Percentiles rank a stretch among this genome's conserved stretches.
phyloP scores from a whole-genome alignment of 75 land plant species.

The Isoetes taiwanensis region DNA sequence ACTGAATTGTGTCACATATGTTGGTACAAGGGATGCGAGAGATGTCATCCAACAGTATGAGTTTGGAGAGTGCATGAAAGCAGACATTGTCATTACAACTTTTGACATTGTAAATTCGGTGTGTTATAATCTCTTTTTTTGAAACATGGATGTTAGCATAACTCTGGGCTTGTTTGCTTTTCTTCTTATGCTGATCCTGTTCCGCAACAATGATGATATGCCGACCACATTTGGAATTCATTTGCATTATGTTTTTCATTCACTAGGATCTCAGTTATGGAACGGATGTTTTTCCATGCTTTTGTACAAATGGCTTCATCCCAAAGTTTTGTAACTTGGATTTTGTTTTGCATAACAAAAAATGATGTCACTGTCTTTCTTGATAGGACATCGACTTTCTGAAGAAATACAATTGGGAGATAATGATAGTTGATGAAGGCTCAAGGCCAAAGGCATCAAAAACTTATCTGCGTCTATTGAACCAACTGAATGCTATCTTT shows the following conservation, averaged over 20 bases:
- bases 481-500: slow-evolving; percentile 20
- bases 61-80: slow-evolving; percentile 37
- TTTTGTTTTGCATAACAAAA: too few relatives aligned
- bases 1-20: slow-evolving; percentile 42
- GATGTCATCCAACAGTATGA: slow-evolving; percentile 37
- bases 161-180: too few relatives aligned
- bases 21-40: slow-evolving; percentile 37
- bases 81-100: slow-evolving; percentile 47
- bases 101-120: slow-evolving; percentile 43
- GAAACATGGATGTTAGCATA: too few relatives aligned
- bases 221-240: too few relatives aligned
- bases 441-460: slow-evolving; percentile 23
- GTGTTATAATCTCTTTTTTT: too few relatives aligned
- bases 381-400: slow-evolving; percentile 45
- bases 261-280: too few relatives aligned
- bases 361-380: too few relatives aligned
- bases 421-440: slow-evolving; percentile 51
- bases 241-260: too few relatives aligned
- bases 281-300: too few relatives aligned
- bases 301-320: neutral
- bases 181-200: too few relatives aligned
- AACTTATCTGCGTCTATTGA: slow-evolving; percentile 26
- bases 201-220: too few relatives aligned
- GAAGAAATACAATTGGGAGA: slow-evolving; percentile 44
- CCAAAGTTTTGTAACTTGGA: too few relatives aligned